phyloP scores from a whole-genome alignment of 345 rosid genomes.

The Stellera chamaejasme region DNA sequence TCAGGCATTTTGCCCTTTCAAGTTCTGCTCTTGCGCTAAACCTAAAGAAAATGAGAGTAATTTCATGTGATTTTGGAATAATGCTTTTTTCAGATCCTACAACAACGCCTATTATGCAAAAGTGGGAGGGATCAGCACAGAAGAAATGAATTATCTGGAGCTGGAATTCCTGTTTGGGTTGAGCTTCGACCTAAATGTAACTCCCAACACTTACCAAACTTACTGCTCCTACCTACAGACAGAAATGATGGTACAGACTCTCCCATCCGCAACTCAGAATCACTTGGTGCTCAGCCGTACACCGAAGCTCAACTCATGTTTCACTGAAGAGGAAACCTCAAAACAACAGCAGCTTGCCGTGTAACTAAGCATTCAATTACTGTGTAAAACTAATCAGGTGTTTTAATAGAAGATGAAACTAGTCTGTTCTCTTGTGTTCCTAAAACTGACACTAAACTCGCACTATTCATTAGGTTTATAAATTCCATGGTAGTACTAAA shows the following conservation, averaged over 20 bases:
- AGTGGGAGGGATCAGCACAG: constrained; percentile 85
- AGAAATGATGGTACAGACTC: constrained; percentile 52
- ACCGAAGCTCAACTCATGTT: constrained; percentile 31
- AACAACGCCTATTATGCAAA: constrained; percentile 91
- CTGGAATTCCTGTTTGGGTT: constrained; percentile 78
- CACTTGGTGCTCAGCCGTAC: constrained; percentile 21
- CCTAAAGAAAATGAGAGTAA: too few relatives aligned
- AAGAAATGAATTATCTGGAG: constrained; percentile 80
- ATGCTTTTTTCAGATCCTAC: constrained; percentile 37
- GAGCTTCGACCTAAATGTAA: constrained; percentile 72
- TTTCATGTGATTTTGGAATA: background rate
- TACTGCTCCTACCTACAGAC: constrained; percentile 60
- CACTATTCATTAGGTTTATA: background rate
- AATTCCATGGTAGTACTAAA: too few relatives aligned
- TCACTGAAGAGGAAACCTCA: constrained; percentile 62
- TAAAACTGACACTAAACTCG: constrained; percentile 6
- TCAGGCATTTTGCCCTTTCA: too few relatives aligned
- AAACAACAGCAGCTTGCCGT: constrained; percentile 66
- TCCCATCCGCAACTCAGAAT: constrained; percentile 15
- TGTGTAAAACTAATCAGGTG: background rate
- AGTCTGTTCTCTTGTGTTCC: background rate
- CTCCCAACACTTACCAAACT: constrained; percentile 64
- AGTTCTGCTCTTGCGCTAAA: too few relatives aligned
- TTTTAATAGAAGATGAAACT: too few relatives aligned
- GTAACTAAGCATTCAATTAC: constrained; percentile 9